These are phyloP conservation scores for Sarocladiaceae sp. DNA, from an alignment of 2,329 filamentous ascomycete species.

Conservation along the genomic window DNA sequence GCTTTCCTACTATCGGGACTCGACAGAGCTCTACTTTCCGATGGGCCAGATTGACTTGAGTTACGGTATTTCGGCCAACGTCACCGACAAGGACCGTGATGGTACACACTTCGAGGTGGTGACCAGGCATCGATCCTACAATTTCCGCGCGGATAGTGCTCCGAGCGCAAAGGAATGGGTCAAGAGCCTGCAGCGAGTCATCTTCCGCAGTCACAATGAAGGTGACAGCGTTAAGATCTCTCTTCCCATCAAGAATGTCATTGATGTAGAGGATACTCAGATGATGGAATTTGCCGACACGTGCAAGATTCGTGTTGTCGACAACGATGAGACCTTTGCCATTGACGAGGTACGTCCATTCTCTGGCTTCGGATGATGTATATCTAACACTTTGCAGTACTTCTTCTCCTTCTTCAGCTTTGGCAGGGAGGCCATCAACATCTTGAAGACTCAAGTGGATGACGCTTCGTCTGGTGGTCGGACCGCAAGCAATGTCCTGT, in stretches of 20 bases:
- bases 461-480: slow-evolving; percentile 41
- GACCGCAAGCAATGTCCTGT: slow-evolving; percentile 18
- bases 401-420: slow-evolving; percentile 94
- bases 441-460: slow-evolving; percentile 70
- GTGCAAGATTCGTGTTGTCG: slow-evolving; percentile 86
- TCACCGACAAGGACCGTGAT: slow-evolving; percentile 75
- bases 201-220: slow-evolving; percentile 93
- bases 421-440: slow-evolving; percentile 76
- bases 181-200: slow-evolving; percentile 86
- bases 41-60: slow-evolving; percentile 87
- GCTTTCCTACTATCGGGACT: slow-evolving; percentile 80
- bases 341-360: slow-evolving; percentile 74
- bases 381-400: slow-evolving; percentile 53
- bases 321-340: slow-evolving; percentile 90
- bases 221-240: slow-evolving; percentile 97
- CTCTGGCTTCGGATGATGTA: background rate
- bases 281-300: slow-evolving; percentile 92
- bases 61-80: slow-evolving; percentile 81
- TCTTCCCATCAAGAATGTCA: slow-evolving; percentile 79
- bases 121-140: slow-evolving; percentile 77
- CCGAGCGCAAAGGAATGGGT: slow-evolving; percentile 95
- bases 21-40: slow-evolving; percentile 85
- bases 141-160: slow-evolving; percentile 84
- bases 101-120: slow-evolving; percentile 73
- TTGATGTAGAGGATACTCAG: slow-evolving; percentile 88